Base-by-base conservation (phyloP, 139 green algal species). In the Pleodorina starrii region DNA sequence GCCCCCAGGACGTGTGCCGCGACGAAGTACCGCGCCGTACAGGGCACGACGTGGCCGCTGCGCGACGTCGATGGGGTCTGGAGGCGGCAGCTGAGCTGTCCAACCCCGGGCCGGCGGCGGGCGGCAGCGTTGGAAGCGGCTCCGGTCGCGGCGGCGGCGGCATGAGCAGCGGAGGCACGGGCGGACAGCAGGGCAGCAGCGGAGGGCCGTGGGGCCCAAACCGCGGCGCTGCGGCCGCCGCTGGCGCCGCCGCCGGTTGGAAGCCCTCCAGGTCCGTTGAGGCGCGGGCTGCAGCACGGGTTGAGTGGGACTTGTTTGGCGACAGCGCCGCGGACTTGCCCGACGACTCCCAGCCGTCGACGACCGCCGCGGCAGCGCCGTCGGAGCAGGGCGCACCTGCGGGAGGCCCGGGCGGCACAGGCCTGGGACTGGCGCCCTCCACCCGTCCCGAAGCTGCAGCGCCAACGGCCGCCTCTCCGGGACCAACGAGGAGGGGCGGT, bases 11-110 rank as follows among this genome's bases (percentile, higher is more conserved):
- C n/a, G n/a, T n/a, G n/a, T n/a, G n/a, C n/a, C n/a, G n/a, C n/a
- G n/a, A n/a, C n/a, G n/a, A n/a, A n/a, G n/a, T n/a, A n/a, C n/a
- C n/a, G n/a, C n/a, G n/a, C n/a, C n/a, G n/a, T n/a, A n/a, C n/a
- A n/a, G n/a, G n/a, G n/a, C n/a, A n/a, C n/a, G 29, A 80, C 27
- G 6, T 73, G 51, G 78, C 50, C 6, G 11, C 57, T 1, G 51
- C 78, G 4, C 35, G 78, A 5, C 51, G 78, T 4, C 78, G 78
- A 35, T 85, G 78, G 78, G 78, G 78, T 9, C 21, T 72, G 51
- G 78, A 73, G 17, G n/a, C 48, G 1, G 48, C 48, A 40, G 5
- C 29, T 12, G 54, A 66, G 29, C 54, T 25, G 27, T 38, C 43
- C 9, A 43, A 27, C 46, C 29, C 63, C 27, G 11, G 63, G 63